A percentile compares a stretch with the other conserved stretches of the same genome.
Evolutionary conservation across 2,329 filamentous ascomycete species (phyloP).

Genomic region (Phoma sp.): DNA sequence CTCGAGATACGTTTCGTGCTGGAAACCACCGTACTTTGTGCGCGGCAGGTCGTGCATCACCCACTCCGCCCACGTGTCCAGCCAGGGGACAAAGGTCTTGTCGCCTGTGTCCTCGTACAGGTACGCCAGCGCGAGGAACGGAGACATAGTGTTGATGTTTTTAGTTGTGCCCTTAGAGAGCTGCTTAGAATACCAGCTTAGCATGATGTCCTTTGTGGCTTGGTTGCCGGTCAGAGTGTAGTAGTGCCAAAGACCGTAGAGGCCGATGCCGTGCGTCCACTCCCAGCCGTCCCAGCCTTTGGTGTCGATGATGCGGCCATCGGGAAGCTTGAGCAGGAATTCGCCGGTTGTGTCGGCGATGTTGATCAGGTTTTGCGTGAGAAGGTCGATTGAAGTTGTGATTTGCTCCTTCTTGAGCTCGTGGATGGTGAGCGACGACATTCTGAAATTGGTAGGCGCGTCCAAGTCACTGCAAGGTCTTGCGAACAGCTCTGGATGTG

Average conservation of each 20-base stretch:
- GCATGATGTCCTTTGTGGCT: slow-evolving; percentile 68
- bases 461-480: not conserved
- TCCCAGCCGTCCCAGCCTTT: slow-evolving; percentile 87
- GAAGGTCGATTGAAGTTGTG: slow-evolving; percentile 64
- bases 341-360: slow-evolving; percentile 78
- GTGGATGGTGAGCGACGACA: slow-evolving; percentile 52
- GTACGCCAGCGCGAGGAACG: slow-evolving; percentile 75
- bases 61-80: slow-evolving; percentile 84
- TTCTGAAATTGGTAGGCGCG: slow-evolving; percentile 17
- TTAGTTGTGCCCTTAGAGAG: slow-evolving; percentile 78
- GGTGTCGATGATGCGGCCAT: slow-evolving; percentile 80
- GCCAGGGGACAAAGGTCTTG: slow-evolving; percentile 73
- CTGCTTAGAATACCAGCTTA: slow-evolving; percentile 74
- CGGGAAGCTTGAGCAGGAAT: slow-evolving; percentile 72
- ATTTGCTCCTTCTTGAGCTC: slow-evolving; percentile 53
- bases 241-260: slow-evolving; percentile 84
- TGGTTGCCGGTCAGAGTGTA: slow-evolving; percentile 72
- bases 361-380: slow-evolving; percentile 77
- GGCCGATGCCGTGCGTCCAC: slow-evolving; percentile 80
- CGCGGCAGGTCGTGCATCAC: slow-evolving; percentile 77
- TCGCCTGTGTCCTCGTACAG: slow-evolving; percentile 79
- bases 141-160: slow-evolving; percentile 86
- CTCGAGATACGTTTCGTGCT: slow-evolving; percentile 75
- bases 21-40: slow-evolving; percentile 74
- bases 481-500: not conserved